Conservation (phyloP, 805 yeast species). For the Metschnikowia arizonensis region DNA sequence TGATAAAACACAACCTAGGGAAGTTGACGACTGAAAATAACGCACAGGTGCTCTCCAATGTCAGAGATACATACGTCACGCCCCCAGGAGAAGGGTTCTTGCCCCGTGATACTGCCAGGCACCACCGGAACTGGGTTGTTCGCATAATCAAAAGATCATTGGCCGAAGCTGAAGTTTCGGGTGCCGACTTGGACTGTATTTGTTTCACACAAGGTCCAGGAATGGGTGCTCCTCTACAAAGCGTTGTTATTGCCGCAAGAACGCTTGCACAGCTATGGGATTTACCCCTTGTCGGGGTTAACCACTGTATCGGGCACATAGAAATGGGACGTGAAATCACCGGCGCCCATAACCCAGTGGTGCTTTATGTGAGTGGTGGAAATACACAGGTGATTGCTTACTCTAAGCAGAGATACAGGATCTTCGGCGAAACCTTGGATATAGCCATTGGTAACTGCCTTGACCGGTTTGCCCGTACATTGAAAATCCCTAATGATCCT, state of each 20-base stretch:
- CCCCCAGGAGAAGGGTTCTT: constrained; percentile 98
- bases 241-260: constrained; percentile 90
- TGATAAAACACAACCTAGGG: constrained; percentile 71
- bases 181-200: constrained; percentile 63
- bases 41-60: constrained; percentile 79
- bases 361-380: constrained; percentile 95
- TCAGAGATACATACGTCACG: constrained; percentile 90
- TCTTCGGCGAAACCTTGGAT: constrained; percentile 98
- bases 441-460: constrained; percentile 97
- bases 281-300: constrained; percentile 87
- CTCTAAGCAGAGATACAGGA: constrained; percentile 86
- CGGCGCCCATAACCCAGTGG: constrained; percentile 97
- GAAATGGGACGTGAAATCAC: constrained; percentile 99
- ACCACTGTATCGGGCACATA: constrained; percentile 96
- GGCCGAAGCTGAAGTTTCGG: constrained; percentile 50
- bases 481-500: constrained; percentile 86
- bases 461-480: constrained; percentile 90
- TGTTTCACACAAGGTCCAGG: constrained; percentile 99
- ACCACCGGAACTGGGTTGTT: constrained; percentile 92
- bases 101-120: constrained; percentile 95
- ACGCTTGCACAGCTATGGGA: constrained; percentile 76
- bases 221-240: constrained; percentile 97
- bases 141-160: constrained; percentile 67
- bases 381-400: constrained; percentile 98
- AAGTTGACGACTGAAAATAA: constrained; percentile 51